Evolutionary conservation across 352 stramenopile species (phyloP), one percentile per base, ranked within the genome.

Genomic region (Pythium diclinum): DNA sequence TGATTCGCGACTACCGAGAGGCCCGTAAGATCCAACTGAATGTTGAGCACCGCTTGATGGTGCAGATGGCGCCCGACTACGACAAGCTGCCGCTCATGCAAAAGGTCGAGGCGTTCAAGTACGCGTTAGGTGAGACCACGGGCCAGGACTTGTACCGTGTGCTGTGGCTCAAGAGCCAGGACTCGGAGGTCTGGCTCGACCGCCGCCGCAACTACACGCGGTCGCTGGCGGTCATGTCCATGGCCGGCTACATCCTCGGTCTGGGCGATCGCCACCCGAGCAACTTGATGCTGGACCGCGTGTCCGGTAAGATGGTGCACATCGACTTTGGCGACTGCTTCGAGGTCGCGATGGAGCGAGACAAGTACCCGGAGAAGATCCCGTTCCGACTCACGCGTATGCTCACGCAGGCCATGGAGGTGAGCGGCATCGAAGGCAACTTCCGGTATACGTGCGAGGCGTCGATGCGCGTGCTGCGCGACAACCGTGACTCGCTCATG

Each of bases 311-410:
- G 77, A 88, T 99, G 32, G 83, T 99, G 23, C 98, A 99, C 75
- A 99, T 99, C 67, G 96, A 99, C 67, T 99, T 99, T 72, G 96
- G 96, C 30, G 96, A 99, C 71, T 96, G 87, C 56, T 99, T 99
- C 70, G 98, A 99, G 77, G 98, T 99, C 47, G 97, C 97, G 19
- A 99, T 99, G 96, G 92, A 99, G 62, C 88, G 98, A 47, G 97
- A 99, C 56, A 99, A 99, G 77, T 99, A 98, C 70, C 98, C 98
- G 0, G 98, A 99, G 76, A 99, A 97, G 67, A 97, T 99, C 28
- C 98, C 98, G n/a, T 99, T 99, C 81, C 95, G 98, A 16, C 83
- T 99, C 11, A 99, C 98, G 42, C 88, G 98, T 34, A 99, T 99
- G 97, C 85, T 99, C 8, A 93, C 84, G 19, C 81, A 94, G 59